Conservation (phyloP, 805 yeast genomes). For the Monosporozyma servazzii region DNA sequence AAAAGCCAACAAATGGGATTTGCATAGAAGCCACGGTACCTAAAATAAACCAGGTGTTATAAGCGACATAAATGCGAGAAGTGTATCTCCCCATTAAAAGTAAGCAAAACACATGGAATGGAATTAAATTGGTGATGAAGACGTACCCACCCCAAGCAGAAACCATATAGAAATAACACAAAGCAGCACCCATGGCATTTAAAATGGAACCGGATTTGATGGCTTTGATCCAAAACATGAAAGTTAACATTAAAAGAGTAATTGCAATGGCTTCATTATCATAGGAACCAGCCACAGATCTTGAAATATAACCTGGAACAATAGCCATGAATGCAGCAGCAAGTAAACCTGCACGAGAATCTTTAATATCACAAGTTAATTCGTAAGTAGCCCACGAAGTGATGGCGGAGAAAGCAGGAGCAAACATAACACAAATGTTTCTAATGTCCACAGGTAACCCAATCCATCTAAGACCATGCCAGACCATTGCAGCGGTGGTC, state of each 20-base stretch:
- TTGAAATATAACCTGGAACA: slow-evolving; percentile 96
- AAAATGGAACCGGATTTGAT: slow-evolving; percentile 83
- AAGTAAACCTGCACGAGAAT: slow-evolving; percentile 77
- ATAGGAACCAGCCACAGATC: slow-evolving; percentile 97
- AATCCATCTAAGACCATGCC: slow-evolving; percentile 54
- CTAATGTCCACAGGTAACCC: slow-evolving; percentile 88
- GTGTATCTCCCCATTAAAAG: slow-evolving; percentile 90
- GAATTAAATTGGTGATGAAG: slow-evolving; percentile 94
- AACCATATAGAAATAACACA: slow-evolving; percentile 95
- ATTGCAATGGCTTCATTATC: slow-evolving; percentile 99
- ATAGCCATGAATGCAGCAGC: slow-evolving; percentile 94
- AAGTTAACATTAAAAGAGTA: slow-evolving; percentile 88
- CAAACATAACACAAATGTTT: slow-evolving; percentile 89
- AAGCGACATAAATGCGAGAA: slow-evolving; percentile 75
- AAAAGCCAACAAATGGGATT: slow-evolving; percentile 95
- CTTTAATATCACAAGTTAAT: slow-evolving; percentile 84
- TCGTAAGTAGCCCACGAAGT: slow-evolving; percentile 86
- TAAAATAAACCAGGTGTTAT: slow-evolving; percentile 92
- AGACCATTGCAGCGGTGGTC: slow-evolving; percentile 92
- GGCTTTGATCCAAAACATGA: slow-evolving; percentile 92
- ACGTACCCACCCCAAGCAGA: slow-evolving; percentile 99
- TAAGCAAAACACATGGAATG: slow-evolving; percentile 85
- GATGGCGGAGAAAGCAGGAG: slow-evolving; percentile 91
- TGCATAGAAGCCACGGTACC: slow-evolving; percentile 99
- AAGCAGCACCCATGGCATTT: slow-evolving; percentile 74